Evolutionary conservation across 352 stramenopile genomes (phyloP), one percentile per base, ranked within the genome.

Genomic region (Phytophthora sp.): DNA sequence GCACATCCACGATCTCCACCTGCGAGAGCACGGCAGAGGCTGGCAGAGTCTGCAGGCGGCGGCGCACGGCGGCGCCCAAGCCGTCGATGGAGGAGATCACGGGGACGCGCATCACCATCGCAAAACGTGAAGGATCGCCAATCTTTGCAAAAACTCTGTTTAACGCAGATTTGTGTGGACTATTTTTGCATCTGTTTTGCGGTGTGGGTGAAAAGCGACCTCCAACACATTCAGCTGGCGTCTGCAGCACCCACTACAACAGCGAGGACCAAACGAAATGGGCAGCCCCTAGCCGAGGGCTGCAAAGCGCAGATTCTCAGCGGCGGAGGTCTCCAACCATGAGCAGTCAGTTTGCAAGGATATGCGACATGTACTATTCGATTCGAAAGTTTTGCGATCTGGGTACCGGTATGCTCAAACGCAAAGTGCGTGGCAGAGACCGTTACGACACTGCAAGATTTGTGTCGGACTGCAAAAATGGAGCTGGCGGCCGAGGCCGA

Each of bases 51-150:
- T 54, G 42, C 15, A 81, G 42, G 8, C 51, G 69, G 8, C 23
- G 24, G 32, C 72, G 56, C 17, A 78, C 66, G 34, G 72, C 69
- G n/a, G 43, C 44, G 5, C 42, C 37, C 15, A 81, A 41, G 1
- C 69, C 72, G 23, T 72, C 54, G 53, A 78, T 78, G 24, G 58
- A 59, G 13, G 72, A 81, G 60, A 81, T 61, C 48, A 81, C 61
- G 13, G 72, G 72, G 23, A 81, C 61, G 1, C 65, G 54, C 27
- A 78, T 58, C 53, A 67, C 32, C 38, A 62, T 74, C 24, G 23
- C 26, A 37, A 15, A 38, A 38, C n/a, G n/a, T 38, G 31, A 15
- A 13, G n/a, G n/a, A n/a, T n/a, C n/a, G n/a, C n/a, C n/a, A n/a
- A n/a, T n/a, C n/a, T n/a, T n/a, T n/a, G n/a, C n/a, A n/a, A n/a